phyloP scores from a whole-genome alignment of 371 early-diverging fungal species.

The Rhizopus delemar region DNA sequence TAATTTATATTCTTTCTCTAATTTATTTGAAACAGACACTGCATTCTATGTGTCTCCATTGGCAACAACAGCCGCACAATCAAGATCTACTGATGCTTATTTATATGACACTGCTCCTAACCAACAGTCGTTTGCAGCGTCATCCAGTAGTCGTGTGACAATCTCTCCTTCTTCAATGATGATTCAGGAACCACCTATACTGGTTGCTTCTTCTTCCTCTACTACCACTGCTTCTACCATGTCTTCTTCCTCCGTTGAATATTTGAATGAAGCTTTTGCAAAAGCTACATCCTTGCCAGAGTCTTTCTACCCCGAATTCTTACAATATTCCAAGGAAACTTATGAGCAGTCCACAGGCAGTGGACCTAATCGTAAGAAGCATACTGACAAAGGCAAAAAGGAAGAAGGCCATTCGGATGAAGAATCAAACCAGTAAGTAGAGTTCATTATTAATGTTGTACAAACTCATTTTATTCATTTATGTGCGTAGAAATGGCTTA shows the following conservation, averaged over 20 bases:
- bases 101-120: conserved; percentile 25
- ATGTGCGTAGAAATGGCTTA: conserved; percentile 7
- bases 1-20: neutral
- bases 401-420: conserved; percentile 23
- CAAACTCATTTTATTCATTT: neutral
- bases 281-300: conserved; percentile 41
- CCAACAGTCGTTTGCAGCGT: neutral
- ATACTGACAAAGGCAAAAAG: conserved; percentile 19
- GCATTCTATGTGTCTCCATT: conserved; percentile 31
- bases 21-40: conserved; percentile 15
- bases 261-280: conserved; percentile 38
- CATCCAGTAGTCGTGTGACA: neutral
- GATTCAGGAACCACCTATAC: conserved; percentile 42
- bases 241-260: conserved; percentile 38
- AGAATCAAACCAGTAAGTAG: conserved; percentile 21
- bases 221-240: conserved; percentile 35
- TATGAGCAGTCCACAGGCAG: conserved; percentile 39
- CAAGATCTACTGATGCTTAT: conserved; percentile 21
- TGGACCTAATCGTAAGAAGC: conserved; percentile 35
- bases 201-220: conserved; percentile 47
- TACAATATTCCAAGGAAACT: conserved; percentile 38
- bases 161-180: conserved; percentile 40
- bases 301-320: conserved; percentile 40
- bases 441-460: neutral
- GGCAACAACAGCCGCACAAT: conserved; percentile 15